Base-by-base conservation (phyloP, 331 rosid species). In the Quercus lobata region DNA sequence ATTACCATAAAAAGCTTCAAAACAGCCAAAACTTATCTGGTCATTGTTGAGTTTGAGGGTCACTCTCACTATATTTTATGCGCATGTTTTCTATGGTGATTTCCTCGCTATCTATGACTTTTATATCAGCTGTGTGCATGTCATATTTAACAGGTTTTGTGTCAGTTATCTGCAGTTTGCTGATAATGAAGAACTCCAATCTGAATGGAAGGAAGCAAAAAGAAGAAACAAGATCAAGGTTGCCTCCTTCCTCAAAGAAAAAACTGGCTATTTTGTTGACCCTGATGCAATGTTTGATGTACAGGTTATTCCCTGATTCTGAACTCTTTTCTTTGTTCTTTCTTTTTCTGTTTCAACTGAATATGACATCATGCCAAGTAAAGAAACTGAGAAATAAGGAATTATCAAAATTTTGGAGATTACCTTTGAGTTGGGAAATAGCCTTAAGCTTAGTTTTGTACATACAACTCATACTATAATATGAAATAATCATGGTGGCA, bases 281-380 rank as follows among this genome's bases (percentile, higher is more conserved):
- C 91, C 98, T 32, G 97, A 95, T 82, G 90, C 98, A 75, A 84
- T 95, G 98, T 95, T 89, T 83, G 99, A 95, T 84, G 82, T 93
- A 83, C 99, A 95, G 97, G 99, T 93, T 65, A 60, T 75, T 74
- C 84, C 27, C 74, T 79, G 19, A 75, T 44, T 78, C 63, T 10
- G 49, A 66, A 41, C 72, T 80, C 53, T 62, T 69, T 18, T 68
- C 46, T 71, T 25, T 62, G 18, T 66, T 41, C 46, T 41, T 41
- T 41, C 12, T 41, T 41, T 37, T 41, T 41, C 46, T 41, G 46
- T 41, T 41, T 8, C 46, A 41, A 41, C 71, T 57, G 30, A 71
- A 24, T 35, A 5, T 30, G 77, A 72, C 70, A 54, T 62, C 46
- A 14, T 69, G 78, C 46, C 76, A 62, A 68, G 85, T 73, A 60